These are phyloP conservation scores for Epichloe uncinata DNA, from an alignment of 2,329 filamentous ascomycete genomes.

Conservation along the genomic window DNA sequence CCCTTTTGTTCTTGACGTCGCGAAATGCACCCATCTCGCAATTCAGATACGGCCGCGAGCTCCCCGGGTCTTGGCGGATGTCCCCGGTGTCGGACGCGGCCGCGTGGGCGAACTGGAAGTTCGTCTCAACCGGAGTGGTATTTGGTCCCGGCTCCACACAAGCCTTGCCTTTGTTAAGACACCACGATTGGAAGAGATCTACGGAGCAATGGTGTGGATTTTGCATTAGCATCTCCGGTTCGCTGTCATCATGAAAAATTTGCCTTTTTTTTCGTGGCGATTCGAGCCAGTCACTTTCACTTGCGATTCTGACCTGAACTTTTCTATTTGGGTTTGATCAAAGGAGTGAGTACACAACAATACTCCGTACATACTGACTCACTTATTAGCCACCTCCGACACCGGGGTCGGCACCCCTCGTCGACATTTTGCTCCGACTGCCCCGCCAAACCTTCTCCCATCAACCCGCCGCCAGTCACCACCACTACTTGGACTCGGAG, in stretches of 20 bases:
- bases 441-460: constrained; percentile 6
- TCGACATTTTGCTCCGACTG: constrained; percentile 1
- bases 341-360: neutral
- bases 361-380: neutral
- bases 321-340: too few species aligned
- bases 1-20: too few species aligned
- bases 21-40: too few species aligned
- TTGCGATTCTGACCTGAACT: too few species aligned
- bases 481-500: neutral
- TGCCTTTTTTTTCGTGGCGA: too few species aligned
- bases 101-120: too few species aligned
- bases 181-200: neutral
- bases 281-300: too few species aligned
- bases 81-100: too few species aligned
- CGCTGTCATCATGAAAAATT: neutral
- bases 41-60: too few species aligned
- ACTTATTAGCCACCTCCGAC: neutral
- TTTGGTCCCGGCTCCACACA: neutral
- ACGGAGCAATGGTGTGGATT: neutral
- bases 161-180: neutral
- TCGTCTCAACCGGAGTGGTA: too few species aligned
- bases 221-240: too few species aligned
- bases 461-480: constrained; percentile 1
- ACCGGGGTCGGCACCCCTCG: neutral
- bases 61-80: too few species aligned